Evolutionary conservation across 2,329 filamentous ascomycete species (phyloP).

Genomic region (Epicoccum sorghinum): DNA sequence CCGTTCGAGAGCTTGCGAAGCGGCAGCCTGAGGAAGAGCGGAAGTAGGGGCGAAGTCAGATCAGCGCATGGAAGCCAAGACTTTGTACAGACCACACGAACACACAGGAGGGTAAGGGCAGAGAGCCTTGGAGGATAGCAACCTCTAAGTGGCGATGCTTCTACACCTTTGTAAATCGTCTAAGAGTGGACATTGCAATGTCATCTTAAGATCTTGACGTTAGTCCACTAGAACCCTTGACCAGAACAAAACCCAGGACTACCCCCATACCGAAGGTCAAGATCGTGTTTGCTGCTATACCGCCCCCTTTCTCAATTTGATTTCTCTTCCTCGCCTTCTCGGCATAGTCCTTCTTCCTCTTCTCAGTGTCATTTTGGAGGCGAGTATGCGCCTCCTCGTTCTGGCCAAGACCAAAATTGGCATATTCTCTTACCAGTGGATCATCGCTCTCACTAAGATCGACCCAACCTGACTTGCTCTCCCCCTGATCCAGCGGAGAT

Average conservation of each 20-base stretch:
- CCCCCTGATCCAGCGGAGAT: conserved; percentile 39
- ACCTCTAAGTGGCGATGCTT: background rate
- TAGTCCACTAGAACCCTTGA: conserved; percentile 4
- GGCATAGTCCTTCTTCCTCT: conserved; percentile 14
- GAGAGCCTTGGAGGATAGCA: conserved; percentile 34
- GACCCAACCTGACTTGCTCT: conserved; percentile 23
- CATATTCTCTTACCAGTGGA: conserved; percentile 30
- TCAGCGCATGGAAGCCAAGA: conserved; percentile 20
- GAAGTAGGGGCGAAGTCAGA: conserved; percentile 28
- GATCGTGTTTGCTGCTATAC: background rate
- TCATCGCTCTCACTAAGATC: conserved; percentile 33
- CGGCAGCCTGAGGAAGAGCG: conserved; percentile 29
- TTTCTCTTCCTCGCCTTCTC: conserved; percentile 14
- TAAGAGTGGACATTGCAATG: no score
- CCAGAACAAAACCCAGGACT: conserved; percentile 5
- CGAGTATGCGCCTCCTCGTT: background rate
- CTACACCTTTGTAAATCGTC: background rate
- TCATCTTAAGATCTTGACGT: background rate
- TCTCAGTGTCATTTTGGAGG: background rate
- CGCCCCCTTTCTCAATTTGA: background rate
- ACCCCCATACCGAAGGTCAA: conserved; percentile 9
- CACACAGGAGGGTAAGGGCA: conserved; percentile 30
- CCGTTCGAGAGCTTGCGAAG: conserved; percentile 43
- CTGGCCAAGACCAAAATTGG: conserved; percentile 6
- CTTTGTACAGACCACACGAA: conserved; percentile 6